Conservation (phyloP, 2,329 filamentous ascomycete genomes). For the Cercospora sesami region DNA sequence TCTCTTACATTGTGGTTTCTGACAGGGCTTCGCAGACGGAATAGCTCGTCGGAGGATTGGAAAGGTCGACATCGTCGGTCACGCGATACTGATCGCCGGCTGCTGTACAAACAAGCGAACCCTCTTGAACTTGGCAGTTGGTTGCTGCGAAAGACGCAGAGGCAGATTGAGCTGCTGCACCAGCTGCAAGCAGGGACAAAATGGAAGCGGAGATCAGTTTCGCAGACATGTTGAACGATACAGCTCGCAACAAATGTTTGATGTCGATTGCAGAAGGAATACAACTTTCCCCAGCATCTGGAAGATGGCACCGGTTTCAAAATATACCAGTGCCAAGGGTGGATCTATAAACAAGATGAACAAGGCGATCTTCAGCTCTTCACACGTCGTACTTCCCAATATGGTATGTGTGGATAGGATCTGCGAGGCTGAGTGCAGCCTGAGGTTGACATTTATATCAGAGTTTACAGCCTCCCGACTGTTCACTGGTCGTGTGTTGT, state of each 20-base stretch:
- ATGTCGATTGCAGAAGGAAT: not conserved
- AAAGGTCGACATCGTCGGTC: not conserved
- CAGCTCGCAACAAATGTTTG: not conserved
- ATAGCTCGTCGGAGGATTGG: not conserved
- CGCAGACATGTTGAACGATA: not conserved
- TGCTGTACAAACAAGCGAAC: not conserved
- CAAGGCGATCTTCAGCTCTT: not conserved
- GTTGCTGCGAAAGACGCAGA: not conserved
- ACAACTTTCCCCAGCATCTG: not conserved
- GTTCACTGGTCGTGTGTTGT: not conserved
- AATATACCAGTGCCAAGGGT: not conserved
- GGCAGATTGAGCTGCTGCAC: not conserved
- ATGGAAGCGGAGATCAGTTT: not conserved
- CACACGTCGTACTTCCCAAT: not conserved
- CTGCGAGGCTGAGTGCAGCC: not conserved
- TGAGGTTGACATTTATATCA: not conserved
- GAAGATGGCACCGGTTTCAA: not conserved
- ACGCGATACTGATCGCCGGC: not conserved
- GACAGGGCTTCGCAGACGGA: not conserved
- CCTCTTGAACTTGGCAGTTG: constrained; percentile 1
- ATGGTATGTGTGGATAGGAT: constrained; percentile 5
- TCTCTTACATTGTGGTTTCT: not conserved
- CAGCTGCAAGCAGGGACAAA: not conserved
- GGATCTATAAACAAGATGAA: not conserved
- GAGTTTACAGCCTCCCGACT: not conserved